Evolutionary conservation across 371 early-diverging fungal genomes (phyloP).

Genomic region (Thermomucor indicae-seudaticae): DNA sequence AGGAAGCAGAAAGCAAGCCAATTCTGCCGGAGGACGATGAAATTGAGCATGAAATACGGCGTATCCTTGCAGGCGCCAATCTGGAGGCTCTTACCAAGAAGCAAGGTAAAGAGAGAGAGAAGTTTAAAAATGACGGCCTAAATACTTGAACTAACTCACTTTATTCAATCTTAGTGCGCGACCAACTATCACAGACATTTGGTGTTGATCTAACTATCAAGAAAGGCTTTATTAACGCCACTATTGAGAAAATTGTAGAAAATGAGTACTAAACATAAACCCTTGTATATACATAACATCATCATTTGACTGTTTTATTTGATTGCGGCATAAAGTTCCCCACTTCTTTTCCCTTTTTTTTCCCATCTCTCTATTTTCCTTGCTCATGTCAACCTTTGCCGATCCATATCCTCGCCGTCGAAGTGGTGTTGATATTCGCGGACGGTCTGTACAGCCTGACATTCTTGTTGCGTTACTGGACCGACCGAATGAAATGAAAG

Average conservation of each 20-base stretch:
- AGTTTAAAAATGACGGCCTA: neutral
- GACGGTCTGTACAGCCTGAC: constrained; percentile 25
- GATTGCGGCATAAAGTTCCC: no score
- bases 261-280: no score
- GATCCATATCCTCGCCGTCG: neutral
- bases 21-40: constrained; percentile 82
- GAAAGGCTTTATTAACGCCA: constrained; percentile 83
- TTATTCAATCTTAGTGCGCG: constrained; percentile 65
- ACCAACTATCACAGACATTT: constrained; percentile 70
- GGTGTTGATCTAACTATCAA: constrained; percentile 76
- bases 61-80: constrained; percentile 74
- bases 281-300: no score
- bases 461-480: constrained; percentile 39
- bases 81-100: constrained; percentile 80
- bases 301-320: no score
- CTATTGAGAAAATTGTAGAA: no score
- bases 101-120: constrained; percentile 44
- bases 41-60: constrained; percentile 72
- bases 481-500: constrained; percentile 32
- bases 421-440: constrained; percentile 27
- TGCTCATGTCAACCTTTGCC: neutral
- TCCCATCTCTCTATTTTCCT: neutral
- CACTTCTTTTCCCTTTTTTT: neutral
- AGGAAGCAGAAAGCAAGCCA: constrained; percentile 14
- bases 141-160: neutral